These are phyloP conservation scores for Telfairia occidentalis DNA, from an alignment of 331 rosid genomes.

Conservation along the genomic window DNA sequence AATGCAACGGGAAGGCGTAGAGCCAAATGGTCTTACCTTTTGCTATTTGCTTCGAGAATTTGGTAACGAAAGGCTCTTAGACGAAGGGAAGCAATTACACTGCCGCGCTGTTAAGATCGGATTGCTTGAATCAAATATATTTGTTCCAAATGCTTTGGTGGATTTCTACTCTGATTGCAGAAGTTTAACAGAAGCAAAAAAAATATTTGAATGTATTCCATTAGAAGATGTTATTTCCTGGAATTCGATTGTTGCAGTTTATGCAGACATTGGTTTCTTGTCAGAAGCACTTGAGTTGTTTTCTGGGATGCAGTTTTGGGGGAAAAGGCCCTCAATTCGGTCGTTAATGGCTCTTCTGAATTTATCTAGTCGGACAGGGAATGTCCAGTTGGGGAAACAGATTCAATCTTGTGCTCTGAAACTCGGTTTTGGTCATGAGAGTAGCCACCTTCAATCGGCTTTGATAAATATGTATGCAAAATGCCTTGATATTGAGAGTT, in stretches of 20 bases:
- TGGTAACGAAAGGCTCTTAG: slow-evolving; percentile 28
- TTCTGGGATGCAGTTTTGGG: slow-evolving; percentile 49
- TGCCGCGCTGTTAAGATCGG: slow-evolving; percentile 45
- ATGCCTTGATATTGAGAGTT: slow-evolving; percentile 51
- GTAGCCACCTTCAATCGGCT: slow-evolving; percentile 60
- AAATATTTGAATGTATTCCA: slow-evolving; percentile 40
- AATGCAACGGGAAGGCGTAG: slow-evolving; percentile 48
- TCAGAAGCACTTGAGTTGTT: slow-evolving; percentile 37
- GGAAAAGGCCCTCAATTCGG: slow-evolving; percentile 60
- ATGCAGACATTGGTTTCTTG: slow-evolving; percentile 27
- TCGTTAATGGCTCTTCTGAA: slow-evolving; percentile 47
- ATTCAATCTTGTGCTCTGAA: slow-evolving; percentile 49
- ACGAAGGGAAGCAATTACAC: slow-evolving; percentile 57
- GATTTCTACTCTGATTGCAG: slow-evolving; percentile 77
- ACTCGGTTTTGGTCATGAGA: slow-evolving; percentile 41
- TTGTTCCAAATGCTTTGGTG: slow-evolving; percentile 70
- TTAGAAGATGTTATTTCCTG: slow-evolving; percentile 65
- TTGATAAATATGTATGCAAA: slow-evolving; percentile 78
- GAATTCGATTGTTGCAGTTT: slow-evolving; percentile 65
- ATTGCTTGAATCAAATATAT: slow-evolving; percentile 36
- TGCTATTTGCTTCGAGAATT: slow-evolving; percentile 62
- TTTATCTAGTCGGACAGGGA: slow-evolving; percentile 40
- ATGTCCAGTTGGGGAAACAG: slow-evolving; percentile 47
- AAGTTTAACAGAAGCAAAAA: slow-evolving; percentile 38
- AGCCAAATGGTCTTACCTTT: slow-evolving; percentile 63